A percentile compares a stretch with the other conserved stretches of the same genome.
phyloP scores from a whole-genome alignment of 2,329 filamentous ascomycete genomes.

The Thermomyces lanuginosus region DNA sequence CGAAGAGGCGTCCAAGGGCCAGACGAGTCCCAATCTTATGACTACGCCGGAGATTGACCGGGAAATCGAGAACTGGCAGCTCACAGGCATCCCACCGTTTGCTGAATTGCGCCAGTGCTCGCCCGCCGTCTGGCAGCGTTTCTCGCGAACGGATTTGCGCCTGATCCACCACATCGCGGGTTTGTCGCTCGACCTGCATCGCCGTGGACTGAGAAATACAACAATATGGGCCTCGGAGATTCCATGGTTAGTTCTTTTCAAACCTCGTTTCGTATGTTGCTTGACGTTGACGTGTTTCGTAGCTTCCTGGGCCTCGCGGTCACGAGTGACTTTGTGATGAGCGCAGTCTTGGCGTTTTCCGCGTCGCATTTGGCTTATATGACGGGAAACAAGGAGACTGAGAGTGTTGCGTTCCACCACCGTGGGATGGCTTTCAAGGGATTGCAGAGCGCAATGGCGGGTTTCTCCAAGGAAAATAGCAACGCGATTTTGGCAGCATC shows the following conservation, averaged over 20 bases:
- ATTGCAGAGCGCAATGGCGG: slow-evolving; percentile 69
- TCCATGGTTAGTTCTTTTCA: slow-evolving; percentile 51
- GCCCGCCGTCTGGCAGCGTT: slow-evolving; percentile 53
- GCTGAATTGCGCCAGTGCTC: slow-evolving; percentile 63
- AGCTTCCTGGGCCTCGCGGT: slow-evolving; percentile 72
- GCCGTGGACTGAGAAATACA: slow-evolving; percentile 62
- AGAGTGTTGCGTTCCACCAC: slow-evolving; percentile 79
- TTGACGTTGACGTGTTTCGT: slow-evolving; percentile 7
- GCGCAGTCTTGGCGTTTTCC: slow-evolving; percentile 81
- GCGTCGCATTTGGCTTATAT: slow-evolving; percentile 85
- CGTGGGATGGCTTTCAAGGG: slow-evolving; percentile 73
- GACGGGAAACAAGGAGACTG: slow-evolving; percentile 68
- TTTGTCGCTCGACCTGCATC: slow-evolving; percentile 66
- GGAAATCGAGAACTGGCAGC: slow-evolving; percentile 67
- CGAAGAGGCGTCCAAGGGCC: slow-evolving; percentile 35
- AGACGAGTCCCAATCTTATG: slow-evolving; percentile 48
- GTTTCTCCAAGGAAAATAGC: slow-evolving; percentile 71
- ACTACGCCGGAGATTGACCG: slow-evolving; percentile 77
- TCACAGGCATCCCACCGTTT: slow-evolving; percentile 72
- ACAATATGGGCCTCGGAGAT: slow-evolving; percentile 89
- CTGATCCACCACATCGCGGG: slow-evolving; percentile 82
- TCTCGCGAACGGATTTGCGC: slow-evolving; percentile 63
- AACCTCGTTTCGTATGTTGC: slow-evolving; percentile 5
- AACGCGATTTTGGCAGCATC: slow-evolving; percentile 87
- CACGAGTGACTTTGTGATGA: slow-evolving; percentile 79